Evolutionary conservation across 176 grass and related monocot genomes (phyloP).

Genomic region (Eragrostis nindensis): DNA sequence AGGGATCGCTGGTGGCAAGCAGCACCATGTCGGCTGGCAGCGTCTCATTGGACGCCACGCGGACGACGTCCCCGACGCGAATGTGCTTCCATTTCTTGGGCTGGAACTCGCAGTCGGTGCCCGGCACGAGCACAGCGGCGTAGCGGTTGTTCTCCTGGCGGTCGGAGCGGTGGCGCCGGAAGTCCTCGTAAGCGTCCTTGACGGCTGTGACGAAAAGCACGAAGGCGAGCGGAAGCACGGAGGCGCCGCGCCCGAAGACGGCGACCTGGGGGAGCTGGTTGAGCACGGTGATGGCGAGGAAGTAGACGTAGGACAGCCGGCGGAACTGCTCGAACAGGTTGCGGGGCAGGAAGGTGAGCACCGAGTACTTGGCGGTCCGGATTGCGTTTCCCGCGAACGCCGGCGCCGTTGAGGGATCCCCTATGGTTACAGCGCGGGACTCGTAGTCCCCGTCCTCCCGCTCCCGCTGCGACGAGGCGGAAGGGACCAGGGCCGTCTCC

Average conservation of each 20-base stretch:
- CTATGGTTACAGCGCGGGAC: slow-evolving; percentile 56
- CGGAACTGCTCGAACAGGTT: slow-evolving; percentile 97
- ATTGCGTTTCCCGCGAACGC: slow-evolving; percentile 60
- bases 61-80: slow-evolving; percentile 75
- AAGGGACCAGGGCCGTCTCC: slow-evolving; percentile 22
- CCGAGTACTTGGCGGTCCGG: slow-evolving; percentile 74
- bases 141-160: slow-evolving; percentile 68
- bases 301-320: slow-evolving; percentile 90
- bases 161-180: slow-evolving; percentile 85
- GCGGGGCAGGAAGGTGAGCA: slow-evolving; percentile 75
- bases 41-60: slow-evolving; percentile 57
- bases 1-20: slow-evolving; percentile 74
- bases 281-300: slow-evolving; percentile 81
- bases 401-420: slow-evolving; percentile 44
- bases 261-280: slow-evolving; percentile 88
- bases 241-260: slow-evolving; percentile 71
- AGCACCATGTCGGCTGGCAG: slow-evolving; percentile 77
- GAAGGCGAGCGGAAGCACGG: slow-evolving; percentile 74
- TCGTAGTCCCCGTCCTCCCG: slow-evolving; percentile 42
- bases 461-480: slow-evolving; percentile 45
- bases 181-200: slow-evolving; percentile 96
- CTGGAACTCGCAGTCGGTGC: slow-evolving; percentile 44
- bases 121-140: slow-evolving; percentile 49
- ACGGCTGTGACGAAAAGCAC: slow-evolving; percentile 86
- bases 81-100: slow-evolving; percentile 77